Percentiles rank a stretch among this genome's conserved stretches.
Evolutionary conservation across 208 protist genomes (phyloP).

Genomic region (Leishmania braziliensis): DNA sequence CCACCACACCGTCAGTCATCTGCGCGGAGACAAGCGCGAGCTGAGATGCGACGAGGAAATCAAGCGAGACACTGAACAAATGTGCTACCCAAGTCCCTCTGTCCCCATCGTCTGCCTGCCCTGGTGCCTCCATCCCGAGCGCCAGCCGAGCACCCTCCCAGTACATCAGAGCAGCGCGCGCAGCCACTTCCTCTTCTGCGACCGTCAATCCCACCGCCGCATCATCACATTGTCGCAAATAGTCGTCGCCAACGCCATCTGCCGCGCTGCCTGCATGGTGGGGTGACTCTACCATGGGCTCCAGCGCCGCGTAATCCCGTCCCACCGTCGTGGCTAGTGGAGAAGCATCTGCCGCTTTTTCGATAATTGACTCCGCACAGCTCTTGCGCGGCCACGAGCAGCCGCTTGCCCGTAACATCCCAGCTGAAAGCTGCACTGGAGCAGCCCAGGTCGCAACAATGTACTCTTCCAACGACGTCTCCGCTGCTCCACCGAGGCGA

Average conservation of each 20-base stretch:
- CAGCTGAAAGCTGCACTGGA: not conserved
- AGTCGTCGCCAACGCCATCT: not conserved
- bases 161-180: conserved; percentile 30
- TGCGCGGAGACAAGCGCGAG: conserved; percentile 48
- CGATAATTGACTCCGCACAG: not conserved
- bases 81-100: not conserved
- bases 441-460: conserved; percentile 29
- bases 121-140: conserved; percentile 15
- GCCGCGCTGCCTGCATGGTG: not conserved
- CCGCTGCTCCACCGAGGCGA: not conserved
- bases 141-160: conserved; percentile 38
- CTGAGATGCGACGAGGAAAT: conserved; percentile 41
- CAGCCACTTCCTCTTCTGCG: conserved; percentile 28
- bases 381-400: not conserved
- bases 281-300: not conserved
- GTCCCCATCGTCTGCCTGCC: not conserved
- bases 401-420: not conserved
- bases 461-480: conserved; percentile 23
- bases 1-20: conserved; percentile 26
- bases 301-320: not conserved
- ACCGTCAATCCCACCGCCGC: conserved; percentile 4
- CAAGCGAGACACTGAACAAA: conserved; percentile 42
- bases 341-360: not conserved
- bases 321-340: not conserved
- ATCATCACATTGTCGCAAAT: not conserved